Base-by-base conservation (phyloP, 495 filamentous ascomycete species). In the Aspergillus taichungensis region DNA sequence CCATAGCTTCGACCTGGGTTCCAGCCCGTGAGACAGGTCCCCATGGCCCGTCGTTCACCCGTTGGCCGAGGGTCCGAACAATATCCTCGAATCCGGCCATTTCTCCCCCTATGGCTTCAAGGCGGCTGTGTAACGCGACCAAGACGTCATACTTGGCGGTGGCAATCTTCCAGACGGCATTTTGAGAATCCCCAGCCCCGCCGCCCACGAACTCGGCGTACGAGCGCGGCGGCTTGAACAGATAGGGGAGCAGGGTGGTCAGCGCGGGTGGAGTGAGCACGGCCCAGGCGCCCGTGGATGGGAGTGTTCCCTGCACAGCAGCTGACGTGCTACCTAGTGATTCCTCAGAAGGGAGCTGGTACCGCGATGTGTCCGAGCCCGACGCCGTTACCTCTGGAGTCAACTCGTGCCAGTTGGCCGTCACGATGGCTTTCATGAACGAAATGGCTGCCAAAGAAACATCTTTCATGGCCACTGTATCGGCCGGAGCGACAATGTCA, bases 151-250 rank as follows among this genome's bases (percentile, higher is more conserved):
- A 75, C 53, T 81, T 83, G 3, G 76, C 75, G 13, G 66, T 71
- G 5, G 77, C 79, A 34, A 84, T 64, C 48, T 74, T 70, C 67
- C 78, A 84, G 6, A 78, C 75, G 0, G 72, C 68, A 51, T 67
- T 76, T 48, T 82, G 76, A 9, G 72, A 58, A 47, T 81, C 78
- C 1, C 75, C 77, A 3, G 71, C 68, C 13, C 73, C 72, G 18
- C 78, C 78, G 10, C 76, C 75, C 0, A 80, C 76, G 36, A 80
- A 71, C 30, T 77, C 78, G 13, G 72, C 67, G 37, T 77, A 80
- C 3, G 70, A 73, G 24, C 75, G 70, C 9, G 80, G 71, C 10
- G 77, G 77, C 37, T 72, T 73, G 43, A 83, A 74, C 3, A 84
- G 66, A 53, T 75, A 82, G 0, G 78, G 78, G 5, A 83, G 56